Conservation (phyloP, 305 asterid species). For the Plantago coronopus region DNA sequence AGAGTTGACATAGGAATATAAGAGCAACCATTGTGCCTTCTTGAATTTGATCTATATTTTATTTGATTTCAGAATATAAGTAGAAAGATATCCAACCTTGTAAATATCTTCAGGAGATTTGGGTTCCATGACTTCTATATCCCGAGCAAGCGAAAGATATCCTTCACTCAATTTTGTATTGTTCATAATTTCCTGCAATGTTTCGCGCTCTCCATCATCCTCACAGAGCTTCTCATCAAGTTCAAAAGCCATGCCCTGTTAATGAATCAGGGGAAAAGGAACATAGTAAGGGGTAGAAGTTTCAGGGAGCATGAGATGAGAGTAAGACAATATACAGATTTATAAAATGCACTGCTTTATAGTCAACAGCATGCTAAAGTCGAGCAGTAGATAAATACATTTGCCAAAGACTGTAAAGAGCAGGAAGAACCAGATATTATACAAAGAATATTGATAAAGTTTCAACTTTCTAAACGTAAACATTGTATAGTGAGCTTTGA, state of each 20-base stretch:
- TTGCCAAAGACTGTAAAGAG: background rate
- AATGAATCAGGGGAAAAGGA: conserved; percentile 10
- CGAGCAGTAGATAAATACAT: background rate
- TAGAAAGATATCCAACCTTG: conserved; percentile 58
- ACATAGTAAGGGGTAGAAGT: background rate
- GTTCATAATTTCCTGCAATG: conserved; percentile 70
- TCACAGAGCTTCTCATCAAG: conserved; percentile 57
- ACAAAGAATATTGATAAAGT: too few relatives aligned
- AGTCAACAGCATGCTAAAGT: background rate
- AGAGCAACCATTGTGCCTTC: conserved; percentile 14
- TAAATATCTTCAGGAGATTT: conserved; percentile 96
- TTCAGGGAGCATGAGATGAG: too few relatives aligned
- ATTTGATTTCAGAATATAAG: background rate
- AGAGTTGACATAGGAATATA: conserved; percentile 15
- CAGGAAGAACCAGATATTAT: background rate
- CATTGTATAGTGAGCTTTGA: too few relatives aligned
- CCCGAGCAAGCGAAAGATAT: conserved; percentile 95
- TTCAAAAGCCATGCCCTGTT: conserved; percentile 77
- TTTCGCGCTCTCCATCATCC: conserved; percentile 78
- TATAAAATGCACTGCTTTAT: background rate
- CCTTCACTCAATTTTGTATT: conserved; percentile 87
- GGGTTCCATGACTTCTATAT: conserved; percentile 98
- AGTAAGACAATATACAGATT: too few relatives aligned
- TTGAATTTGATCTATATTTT: conserved; percentile 10
- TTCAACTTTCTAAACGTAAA: too few relatives aligned